Percentiles rank a stretch among this genome's conserved stretches.
Evolutionary conservation across 148 eudicot genomes (phyloP).

Genomic region (Linanthus parryae): DNA sequence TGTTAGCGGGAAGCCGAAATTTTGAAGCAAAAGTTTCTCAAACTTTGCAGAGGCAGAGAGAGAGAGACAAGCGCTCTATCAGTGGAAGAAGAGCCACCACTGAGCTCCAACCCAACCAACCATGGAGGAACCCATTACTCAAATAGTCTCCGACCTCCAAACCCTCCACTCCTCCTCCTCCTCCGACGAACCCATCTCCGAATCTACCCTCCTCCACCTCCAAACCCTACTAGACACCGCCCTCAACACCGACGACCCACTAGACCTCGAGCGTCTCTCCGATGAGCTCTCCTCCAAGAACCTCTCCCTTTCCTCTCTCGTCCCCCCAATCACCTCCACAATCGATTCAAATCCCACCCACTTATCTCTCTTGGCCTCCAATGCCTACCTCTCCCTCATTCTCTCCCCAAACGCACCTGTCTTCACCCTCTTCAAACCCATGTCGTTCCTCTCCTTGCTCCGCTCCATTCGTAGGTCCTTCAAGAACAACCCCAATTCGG

Average conservation of each 20-base stretch:
- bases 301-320: constrained; percentile 35
- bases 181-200: constrained; percentile 34
- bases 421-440: constrained; percentile 70
- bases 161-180: constrained; percentile 14
- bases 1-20: no score
- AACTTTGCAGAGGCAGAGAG: no score
- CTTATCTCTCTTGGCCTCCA: constrained; percentile 47
- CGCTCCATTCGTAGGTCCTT: constrained; percentile 51
- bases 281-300: constrained; percentile 36
- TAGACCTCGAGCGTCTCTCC: constrained; percentile 35
- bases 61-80: no score
- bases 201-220: constrained; percentile 41
- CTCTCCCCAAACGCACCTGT: constrained; percentile 68
- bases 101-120: no score
- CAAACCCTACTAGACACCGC: constrained; percentile 47
- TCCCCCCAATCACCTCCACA: constrained; percentile 41
- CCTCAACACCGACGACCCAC: constrained; percentile 14
- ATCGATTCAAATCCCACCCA: constrained; percentile 53
- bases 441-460: constrained; percentile 67
- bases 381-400: constrained; percentile 55
- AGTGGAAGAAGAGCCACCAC: no score
- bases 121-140: constrained; percentile 43
- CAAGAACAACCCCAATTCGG: constrained; percentile 25
- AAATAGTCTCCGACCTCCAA: constrained; percentile 34
- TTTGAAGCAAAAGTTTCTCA: no score